Evolutionary conservation across 208 protist species (phyloP).

Genomic region (Trypanosoma grayi): DNA sequence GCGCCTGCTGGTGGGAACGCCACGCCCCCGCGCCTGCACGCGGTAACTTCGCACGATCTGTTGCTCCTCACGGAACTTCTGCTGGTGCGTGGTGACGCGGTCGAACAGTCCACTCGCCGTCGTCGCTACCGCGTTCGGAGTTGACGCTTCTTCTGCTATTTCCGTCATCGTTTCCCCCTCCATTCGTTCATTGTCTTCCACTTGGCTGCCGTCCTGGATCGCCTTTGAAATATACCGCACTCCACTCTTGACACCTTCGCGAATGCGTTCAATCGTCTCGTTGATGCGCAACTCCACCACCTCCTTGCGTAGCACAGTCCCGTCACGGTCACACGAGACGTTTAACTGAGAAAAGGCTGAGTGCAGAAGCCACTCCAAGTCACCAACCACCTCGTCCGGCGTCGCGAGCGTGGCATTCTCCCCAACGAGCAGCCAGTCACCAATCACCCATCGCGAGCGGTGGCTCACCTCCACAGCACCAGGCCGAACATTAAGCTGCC

Average conservation of each 20-base stretch:
- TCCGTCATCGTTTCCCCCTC: not conserved
- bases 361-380: constrained; percentile 80
- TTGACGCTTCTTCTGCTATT: not conserved
- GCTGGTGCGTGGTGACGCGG: constrained; percentile 19
- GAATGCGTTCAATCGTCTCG: constrained; percentile 63
- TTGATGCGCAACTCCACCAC: constrained; percentile 68
- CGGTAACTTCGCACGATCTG: constrained; percentile 14
- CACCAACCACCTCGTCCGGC: constrained; percentile 32
- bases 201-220: not conserved
- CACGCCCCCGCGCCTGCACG: not conserved
- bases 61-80: constrained; percentile 20
- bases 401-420: constrained; percentile 21
- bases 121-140: not conserved
- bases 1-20: not conserved
- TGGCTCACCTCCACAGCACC: constrained; percentile 55
- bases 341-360: constrained; percentile 74
- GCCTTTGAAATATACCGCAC: not conserved
- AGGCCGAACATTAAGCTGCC: constrained; percentile 62
- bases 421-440: constrained; percentile 68
- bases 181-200: not conserved
- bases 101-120: constrained; percentile 2
- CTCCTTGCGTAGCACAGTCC: constrained; percentile 32
- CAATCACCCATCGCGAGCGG: constrained; percentile 73
- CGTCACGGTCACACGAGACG: constrained; percentile 41
- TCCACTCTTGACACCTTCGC: constrained; percentile 22